These are phyloP conservation scores for peach (Prunus persica) DNA, from an alignment of 306 rosid species.

Conservation along the genomic window Prunus_persica_NCBIv2 NC_034010.1:24659001-24659500, in stretches of 20 bases:
- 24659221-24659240: constrained; percentile 7
- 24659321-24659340: not conserved
- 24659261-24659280: not conserved
- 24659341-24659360: constrained; percentile 15
- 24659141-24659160: not conserved
- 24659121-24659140: not conserved
- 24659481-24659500: constrained; percentile 90
- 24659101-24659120: not conserved
- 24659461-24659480: constrained; percentile 78
- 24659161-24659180: not conserved
- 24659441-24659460: constrained; percentile 72
- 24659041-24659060: not conserved
- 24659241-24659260: not conserved
- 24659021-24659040: not conserved
- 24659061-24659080: not conserved
- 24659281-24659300: constrained; percentile 9
- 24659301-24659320: not conserved
- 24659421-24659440: constrained; percentile 95
- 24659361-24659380: constrained; percentile 2
- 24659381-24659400: constrained; percentile 12
- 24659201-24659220: not conserved
- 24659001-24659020: not conserved
- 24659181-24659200: not conserved
- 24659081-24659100: not conserved
- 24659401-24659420: constrained; percentile 82